Evolutionary conservation across 108 stramenopile genomes (phyloP).

Genomic region (Cyclotella baltica): DNA sequence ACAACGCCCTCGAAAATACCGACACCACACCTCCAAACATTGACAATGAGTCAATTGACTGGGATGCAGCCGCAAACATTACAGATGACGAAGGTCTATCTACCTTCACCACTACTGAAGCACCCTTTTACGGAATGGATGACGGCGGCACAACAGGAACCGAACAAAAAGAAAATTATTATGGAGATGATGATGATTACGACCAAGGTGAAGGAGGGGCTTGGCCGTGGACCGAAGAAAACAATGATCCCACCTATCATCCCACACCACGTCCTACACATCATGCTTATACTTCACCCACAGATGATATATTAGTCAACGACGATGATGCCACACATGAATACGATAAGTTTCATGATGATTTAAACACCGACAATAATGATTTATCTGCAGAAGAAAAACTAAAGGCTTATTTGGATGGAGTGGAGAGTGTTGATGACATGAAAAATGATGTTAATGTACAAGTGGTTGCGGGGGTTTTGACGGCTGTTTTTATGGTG

Average conservation of each 20-base stretch:
- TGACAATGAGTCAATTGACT: too few species aligned
- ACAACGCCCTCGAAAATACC: too few species aligned
- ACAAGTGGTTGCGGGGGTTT: slow-evolving; percentile 36
- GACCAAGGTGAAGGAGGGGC: neutral
- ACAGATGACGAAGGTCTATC: too few species aligned
- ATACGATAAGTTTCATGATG: neutral
- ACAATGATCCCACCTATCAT: neutral
- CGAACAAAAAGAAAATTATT: too few species aligned
- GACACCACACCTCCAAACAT: too few species aligned
- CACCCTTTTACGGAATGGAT: neutral
- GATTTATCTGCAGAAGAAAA: slow-evolving; percentile 11
- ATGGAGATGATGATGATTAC: neutral
- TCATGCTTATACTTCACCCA: neutral
- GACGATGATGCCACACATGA: too few species aligned
- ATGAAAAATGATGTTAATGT: slow-evolving; percentile 51
- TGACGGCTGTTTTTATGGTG: slow-evolving; percentile 34
- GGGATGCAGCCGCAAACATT: too few species aligned
- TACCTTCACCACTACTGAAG: too few species aligned
- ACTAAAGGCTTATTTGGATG: slow-evolving; percentile 33
- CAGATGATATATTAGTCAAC: neutral
- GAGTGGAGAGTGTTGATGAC: slow-evolving; percentile 38
- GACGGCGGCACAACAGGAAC: too few species aligned
- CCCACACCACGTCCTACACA: slow-evolving; percentile 1
- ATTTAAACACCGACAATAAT: neutral
- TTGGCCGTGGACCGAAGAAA: neutral